These are phyloP conservation scores for Speleostelium caveatum DNA, from an alignment of 78 protist genomes.

Conservation along the genomic window DNA sequence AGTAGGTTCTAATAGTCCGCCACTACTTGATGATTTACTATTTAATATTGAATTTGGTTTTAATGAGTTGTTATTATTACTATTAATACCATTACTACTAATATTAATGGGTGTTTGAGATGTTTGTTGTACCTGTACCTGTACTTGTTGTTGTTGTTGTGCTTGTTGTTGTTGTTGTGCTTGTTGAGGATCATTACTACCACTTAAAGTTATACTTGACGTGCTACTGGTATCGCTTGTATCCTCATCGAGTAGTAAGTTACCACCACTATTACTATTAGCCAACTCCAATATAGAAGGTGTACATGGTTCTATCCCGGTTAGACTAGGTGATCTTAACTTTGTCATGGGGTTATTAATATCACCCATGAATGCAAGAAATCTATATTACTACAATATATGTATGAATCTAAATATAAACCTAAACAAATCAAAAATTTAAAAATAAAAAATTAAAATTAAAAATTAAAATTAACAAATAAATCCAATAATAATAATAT, in stretches of 20 bases:
- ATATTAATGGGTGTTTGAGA: not conserved
- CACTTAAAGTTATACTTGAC: not conserved
- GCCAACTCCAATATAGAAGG: not conserved
- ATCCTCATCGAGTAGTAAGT: not conserved
- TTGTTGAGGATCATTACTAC: not conserved
- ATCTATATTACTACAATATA: not conserved
- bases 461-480: too few relatives aligned
- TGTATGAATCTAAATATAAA: too few relatives aligned
- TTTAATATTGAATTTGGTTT: constrained; percentile 20
- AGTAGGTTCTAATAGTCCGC: not conserved
- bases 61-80: not conserved
- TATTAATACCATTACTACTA: not conserved
- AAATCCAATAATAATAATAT: too few relatives aligned
- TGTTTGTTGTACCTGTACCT: not conserved
- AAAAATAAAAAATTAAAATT: too few relatives aligned
- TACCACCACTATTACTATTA: not conserved
- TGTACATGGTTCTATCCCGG: not conserved
- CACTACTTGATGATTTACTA: constrained; percentile 37
- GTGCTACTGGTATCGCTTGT: constrained; percentile 11
- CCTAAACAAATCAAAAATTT: too few relatives aligned
- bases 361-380: not conserved
- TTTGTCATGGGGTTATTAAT: not conserved
- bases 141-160: not conserved
- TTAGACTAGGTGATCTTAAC: not conserved
- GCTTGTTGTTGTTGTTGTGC: not conserved